Evolutionary conservation across 192 early-diverging fungal species (phyloP).

Genomic region (Borealophlyctis nickersoniae): DNA sequence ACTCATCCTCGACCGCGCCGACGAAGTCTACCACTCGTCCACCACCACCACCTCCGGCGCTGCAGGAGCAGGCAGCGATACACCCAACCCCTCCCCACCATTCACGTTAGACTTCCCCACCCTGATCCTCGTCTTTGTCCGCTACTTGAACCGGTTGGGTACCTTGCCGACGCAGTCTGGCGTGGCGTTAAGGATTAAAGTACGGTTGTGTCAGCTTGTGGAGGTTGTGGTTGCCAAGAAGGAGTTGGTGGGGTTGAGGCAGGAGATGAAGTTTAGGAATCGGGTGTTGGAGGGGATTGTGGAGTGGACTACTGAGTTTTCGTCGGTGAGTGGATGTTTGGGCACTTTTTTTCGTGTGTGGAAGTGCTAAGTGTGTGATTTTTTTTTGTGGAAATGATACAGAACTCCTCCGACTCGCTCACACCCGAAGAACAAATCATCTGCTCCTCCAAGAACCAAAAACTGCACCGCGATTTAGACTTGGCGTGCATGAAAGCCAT

Average conservation of each 20-base stretch:
- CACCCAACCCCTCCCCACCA: slow-evolving; percentile 35
- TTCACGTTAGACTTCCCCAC: slow-evolving; percentile 69
- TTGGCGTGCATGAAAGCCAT: slow-evolving; percentile 74
- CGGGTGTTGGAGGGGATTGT: slow-evolving; percentile 68
- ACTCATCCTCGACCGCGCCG: slow-evolving; percentile 20
- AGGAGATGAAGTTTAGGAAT: slow-evolving; percentile 73
- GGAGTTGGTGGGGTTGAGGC: slow-evolving; percentile 66
- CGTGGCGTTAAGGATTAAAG: slow-evolving; percentile 64
- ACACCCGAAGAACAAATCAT: background rate
- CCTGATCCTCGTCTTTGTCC: slow-evolving; percentile 63
- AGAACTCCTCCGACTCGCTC: background rate
- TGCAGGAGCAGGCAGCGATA: slow-evolving; percentile 4
- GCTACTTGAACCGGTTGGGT: slow-evolving; percentile 67
- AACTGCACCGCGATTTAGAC: slow-evolving; percentile 73
- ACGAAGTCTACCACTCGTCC: background rate
- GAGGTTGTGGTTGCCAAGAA: slow-evolving; percentile 73
- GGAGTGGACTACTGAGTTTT: slow-evolving; percentile 74
- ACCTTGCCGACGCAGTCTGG: slow-evolving; percentile 26
- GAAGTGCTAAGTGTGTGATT: slow-evolving; percentile 8
- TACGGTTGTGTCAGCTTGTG: slow-evolving; percentile 72
- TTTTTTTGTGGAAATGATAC: background rate
- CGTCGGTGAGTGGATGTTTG: background rate
- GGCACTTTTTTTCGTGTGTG: background rate
- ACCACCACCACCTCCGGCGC: slow-evolving; percentile 1
- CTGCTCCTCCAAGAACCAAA: slow-evolving; percentile 32